These are phyloP conservation scores for Globisporangium heterothallicum DNA, from an alignment of 352 stramenopile species.

Conservation along the genomic window DNA sequence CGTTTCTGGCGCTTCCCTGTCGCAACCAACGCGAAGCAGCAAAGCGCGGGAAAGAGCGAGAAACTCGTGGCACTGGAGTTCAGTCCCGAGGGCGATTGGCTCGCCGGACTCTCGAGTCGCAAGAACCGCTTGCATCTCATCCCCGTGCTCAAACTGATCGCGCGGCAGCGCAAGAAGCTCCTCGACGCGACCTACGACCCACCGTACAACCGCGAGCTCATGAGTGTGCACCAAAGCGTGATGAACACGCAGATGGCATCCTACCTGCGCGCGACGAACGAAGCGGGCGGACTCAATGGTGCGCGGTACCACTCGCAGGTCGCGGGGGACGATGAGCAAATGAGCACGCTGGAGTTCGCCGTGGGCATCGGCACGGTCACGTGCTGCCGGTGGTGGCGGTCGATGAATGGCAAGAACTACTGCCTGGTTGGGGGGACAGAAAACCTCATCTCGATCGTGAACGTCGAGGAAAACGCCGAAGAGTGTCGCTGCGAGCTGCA, in stretches of 20 bases:
- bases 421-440: conserved; percentile 73
- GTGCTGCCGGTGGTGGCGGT: conserved; percentile 75
- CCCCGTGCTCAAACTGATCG: conserved; percentile 57
- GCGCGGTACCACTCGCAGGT: conserved; percentile 80
- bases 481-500: conserved; percentile 79
- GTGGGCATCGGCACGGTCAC: conserved; percentile 60
- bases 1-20: conserved; percentile 72
- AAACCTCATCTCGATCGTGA: conserved; percentile 80
- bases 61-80: conserved; percentile 68
- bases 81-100: conserved; percentile 81
- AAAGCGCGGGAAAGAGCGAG: conserved; percentile 40
- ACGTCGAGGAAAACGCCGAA: conserved; percentile 81
- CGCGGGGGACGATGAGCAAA: conserved; percentile 72
- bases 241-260: conserved; percentile 83
- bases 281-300: conserved; percentile 71
- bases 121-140: conserved; percentile 80
- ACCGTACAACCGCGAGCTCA: conserved; percentile 54
- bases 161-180: conserved; percentile 44
- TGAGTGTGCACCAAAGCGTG: conserved; percentile 61
- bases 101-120: conserved; percentile 61
- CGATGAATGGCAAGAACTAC: conserved; percentile 81
- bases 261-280: conserved; percentile 77
- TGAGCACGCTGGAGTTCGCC: conserved; percentile 81
- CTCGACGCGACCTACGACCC: conserved; percentile 51
- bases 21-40: conserved; percentile 58